phyloP scores from a whole-genome alignment of 768 basidiomycete genomes.

The Boletus patriciae region DNA sequence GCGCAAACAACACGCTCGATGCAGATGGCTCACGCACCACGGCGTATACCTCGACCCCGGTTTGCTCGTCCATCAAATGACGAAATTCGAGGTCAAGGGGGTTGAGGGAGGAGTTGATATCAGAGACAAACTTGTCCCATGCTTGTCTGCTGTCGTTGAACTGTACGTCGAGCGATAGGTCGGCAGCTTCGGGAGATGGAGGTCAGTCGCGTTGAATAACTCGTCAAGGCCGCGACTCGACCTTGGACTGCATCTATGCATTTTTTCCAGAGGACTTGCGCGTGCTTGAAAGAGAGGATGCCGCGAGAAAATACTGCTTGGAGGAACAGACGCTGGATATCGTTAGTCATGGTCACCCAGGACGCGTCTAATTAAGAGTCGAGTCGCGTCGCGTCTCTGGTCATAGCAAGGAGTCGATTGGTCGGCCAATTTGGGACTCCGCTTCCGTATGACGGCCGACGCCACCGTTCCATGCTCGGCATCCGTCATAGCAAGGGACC shows the following conservation, averaged over 20 bases:
- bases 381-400: slow-evolving; percentile 2
- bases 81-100: slow-evolving; percentile 74
- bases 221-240: slow-evolving; percentile 24
- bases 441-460: too few relatives aligned
- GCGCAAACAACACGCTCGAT: not conserved
- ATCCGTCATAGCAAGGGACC: too few relatives aligned
- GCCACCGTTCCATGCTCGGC: too few relatives aligned
- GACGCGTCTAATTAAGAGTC: not conserved
- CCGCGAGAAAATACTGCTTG: slow-evolving; percentile 76
- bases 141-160: slow-evolving; percentile 42
- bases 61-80: slow-evolving; percentile 58
- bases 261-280: slow-evolving; percentile 64
- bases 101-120: slow-evolving; percentile 64
- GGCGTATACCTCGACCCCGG: slow-evolving; percentile 63
- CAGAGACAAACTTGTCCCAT: slow-evolving; percentile 60
- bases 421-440: too few relatives aligned
- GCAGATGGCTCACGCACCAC: slow-evolving; percentile 48
- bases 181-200: slow-evolving; percentile 43
- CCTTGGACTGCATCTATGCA: slow-evolving; percentile 69
- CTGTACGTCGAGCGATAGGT: slow-evolving; percentile 49
- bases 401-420: too few relatives aligned
- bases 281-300: slow-evolving; percentile 62
- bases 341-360: slow-evolving; percentile 35
- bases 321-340: slow-evolving; percentile 75
- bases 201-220: not conserved